phyloP scores from a whole-genome alignment of 768 basidiomycete species.

The Tulasnella sp. region DNA sequence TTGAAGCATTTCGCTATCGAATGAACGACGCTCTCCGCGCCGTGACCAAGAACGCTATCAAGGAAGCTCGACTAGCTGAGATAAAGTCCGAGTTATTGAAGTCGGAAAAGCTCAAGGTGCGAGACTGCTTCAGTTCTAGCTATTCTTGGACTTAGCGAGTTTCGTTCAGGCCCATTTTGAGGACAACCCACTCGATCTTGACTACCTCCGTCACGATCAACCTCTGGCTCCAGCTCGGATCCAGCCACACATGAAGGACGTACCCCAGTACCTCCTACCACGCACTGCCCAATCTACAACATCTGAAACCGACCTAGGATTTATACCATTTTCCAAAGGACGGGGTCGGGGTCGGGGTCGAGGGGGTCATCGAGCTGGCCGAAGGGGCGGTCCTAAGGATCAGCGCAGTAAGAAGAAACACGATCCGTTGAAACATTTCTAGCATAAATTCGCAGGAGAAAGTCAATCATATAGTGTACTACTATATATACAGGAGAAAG shows the following conservation, averaged over 20 bases:
- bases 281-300: neutral
- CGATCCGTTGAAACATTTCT: slow-evolving; percentile 19
- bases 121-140: slow-evolving; percentile 36
- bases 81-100: slow-evolving; percentile 91
- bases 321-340: slow-evolving; percentile 21
- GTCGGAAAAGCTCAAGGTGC: slow-evolving; percentile 93
- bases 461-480: neutral
- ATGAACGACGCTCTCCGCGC: slow-evolving; percentile 95
- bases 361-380: neutral
- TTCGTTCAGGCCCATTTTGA: slow-evolving; percentile 89
- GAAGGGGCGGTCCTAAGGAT: neutral
- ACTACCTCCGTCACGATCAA: slow-evolving; percentile 92
- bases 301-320: neutral
- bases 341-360: neutral
- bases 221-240: slow-evolving; percentile 87
- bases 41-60: slow-evolving; percentile 82
- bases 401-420: slow-evolving; percentile 8
- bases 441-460: neutral
- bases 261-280: slow-evolving; percentile 91
- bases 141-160: neutral
- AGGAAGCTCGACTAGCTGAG: slow-evolving; percentile 92
- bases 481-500: neutral
- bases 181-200: slow-evolving; percentile 91
- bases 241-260: slow-evolving; percentile 94
- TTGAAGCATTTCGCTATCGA: slow-evolving; percentile 95